Evolutionary conservation across 352 stramenopile genomes (phyloP), one percentile per base, ranked within the genome.

Genomic region (Globisporangium solare): DNA sequence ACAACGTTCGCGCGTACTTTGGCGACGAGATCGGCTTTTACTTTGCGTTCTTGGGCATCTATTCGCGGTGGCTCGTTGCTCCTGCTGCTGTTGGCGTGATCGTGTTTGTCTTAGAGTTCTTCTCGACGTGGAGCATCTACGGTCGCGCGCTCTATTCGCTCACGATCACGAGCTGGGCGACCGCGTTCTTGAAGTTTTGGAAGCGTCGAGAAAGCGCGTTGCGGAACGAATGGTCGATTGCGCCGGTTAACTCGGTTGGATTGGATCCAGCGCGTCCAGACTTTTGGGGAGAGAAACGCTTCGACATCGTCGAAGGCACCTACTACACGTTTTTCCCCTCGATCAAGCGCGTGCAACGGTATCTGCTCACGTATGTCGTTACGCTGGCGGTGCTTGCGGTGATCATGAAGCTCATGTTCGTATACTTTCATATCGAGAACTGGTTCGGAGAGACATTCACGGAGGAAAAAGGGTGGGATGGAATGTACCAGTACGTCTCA

Each of bases 31-130:
- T 99, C 51, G 94, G 94, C 0, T 98, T 99, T 58, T 99, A 99
- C 75, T 99, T 99, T 74, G 90, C 94, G 10, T 99, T 98, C 68
- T 68, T 99, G 6, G 92, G 97, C 39, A 96, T 97, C 76, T 98
- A 97, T 68, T 97, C 94, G 20, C 83, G 87, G 51, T 97, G 96
- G 80, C 76, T 99, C 8, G 65, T 98, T 6, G 85, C 89, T 13
- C 86, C 97, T 13, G 88, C 91, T 27, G 61, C 89, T 10, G 60
- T 98, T 31, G 96, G 96, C 3, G 50, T 92, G 35, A 22, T 97
- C 17, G 89, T 97, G 20, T 95, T 98, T 59, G 66, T 97, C 11
- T 51, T 90, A 54, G 83, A 96, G 58, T 72, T 85, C 20, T 68
- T 73, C 21, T 74, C 73, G 14, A 61, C 61, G 15, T 85, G 63